Conservation (phyloP, 75 land plant genomes). For the Azolla pinnata region DNA sequence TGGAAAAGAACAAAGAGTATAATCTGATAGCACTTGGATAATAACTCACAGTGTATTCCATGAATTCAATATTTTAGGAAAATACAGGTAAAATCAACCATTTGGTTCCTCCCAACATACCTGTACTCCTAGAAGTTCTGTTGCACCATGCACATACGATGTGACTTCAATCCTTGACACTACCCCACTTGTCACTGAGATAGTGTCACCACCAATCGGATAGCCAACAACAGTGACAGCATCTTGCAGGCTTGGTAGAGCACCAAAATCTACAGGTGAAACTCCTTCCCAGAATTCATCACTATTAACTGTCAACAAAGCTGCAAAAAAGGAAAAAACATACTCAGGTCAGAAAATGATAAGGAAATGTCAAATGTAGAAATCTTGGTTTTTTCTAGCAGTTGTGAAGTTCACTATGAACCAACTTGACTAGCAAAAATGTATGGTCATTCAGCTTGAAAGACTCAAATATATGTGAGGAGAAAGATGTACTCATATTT, state of each 20-base stretch:
- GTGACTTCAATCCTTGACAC: conserved; percentile 92
- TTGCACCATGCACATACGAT: conserved; percentile 98
- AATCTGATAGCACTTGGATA: not conserved
- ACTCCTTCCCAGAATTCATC: conserved; percentile 96
- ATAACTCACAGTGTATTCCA: no score
- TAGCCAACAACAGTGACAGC: conserved; percentile 97
- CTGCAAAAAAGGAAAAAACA: conserved; percentile 24
- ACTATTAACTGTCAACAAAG: conserved; percentile 77
- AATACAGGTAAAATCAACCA: no score
- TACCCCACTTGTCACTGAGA: conserved; percentile 97
- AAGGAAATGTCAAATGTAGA: not conserved
- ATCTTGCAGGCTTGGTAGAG: conserved; percentile 85
- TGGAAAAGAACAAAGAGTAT: not conserved
- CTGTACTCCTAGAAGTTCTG: conserved; percentile 93
- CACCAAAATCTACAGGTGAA: conserved; percentile 81
- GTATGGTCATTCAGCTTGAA: not conserved
- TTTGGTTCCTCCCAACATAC: no score
- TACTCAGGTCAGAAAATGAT: not conserved
- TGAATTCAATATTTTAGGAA: no score
- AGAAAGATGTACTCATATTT: not conserved
- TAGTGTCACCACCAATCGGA: conserved; percentile 95
- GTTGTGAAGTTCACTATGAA: not conserved
- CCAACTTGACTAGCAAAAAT: not conserved
- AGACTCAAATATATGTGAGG: no score
- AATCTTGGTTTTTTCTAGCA: not conserved